Evolutionary conservation across 768 basidiomycete genomes (phyloP).

Genomic region (Boletus edulis): DNA sequence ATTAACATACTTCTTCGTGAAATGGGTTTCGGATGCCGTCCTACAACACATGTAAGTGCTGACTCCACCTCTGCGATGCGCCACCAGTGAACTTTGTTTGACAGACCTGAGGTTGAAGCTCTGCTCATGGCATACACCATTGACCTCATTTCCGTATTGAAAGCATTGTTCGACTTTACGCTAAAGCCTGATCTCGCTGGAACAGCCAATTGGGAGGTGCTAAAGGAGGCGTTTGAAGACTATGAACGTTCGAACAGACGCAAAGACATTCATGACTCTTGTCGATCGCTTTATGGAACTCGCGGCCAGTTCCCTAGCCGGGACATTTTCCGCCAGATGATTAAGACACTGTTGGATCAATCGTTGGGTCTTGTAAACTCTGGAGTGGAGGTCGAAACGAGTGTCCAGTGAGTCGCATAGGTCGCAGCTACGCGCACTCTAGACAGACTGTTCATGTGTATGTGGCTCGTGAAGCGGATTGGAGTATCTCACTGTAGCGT

Average conservation of each 20-base stretch:
- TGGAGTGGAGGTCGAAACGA: no score
- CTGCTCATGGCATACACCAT: conserved; percentile 3
- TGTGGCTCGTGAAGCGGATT: no score
- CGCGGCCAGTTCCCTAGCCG: not conserved
- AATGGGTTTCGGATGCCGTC: conserved; percentile 2
- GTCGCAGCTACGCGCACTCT: no score
- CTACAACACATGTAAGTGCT: not conserved
- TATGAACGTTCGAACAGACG: not conserved
- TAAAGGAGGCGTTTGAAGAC: conserved; percentile 4
- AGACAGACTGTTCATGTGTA: no score
- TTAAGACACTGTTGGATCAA: not conserved
- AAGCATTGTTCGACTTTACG: conserved; percentile 1
- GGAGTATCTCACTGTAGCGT: no score
- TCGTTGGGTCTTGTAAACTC: not conserved
- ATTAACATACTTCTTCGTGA: conserved; percentile 1
- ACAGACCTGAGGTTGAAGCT: conserved; percentile 1
- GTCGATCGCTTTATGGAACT: not conserved
- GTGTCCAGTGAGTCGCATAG: no score
- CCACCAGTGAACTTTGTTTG: not conserved
- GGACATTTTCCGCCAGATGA: not conserved
- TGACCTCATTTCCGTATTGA: conserved; percentile 3
- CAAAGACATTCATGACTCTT: not conserved
- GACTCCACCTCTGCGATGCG: not conserved
- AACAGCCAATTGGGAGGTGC: conserved; percentile 1
- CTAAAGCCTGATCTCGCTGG: conserved; percentile 7